These are phyloP conservation scores for Coprinellus micaceus DNA, from an alignment of 768 basidiomycete species.

Conservation along the genomic window DNA sequence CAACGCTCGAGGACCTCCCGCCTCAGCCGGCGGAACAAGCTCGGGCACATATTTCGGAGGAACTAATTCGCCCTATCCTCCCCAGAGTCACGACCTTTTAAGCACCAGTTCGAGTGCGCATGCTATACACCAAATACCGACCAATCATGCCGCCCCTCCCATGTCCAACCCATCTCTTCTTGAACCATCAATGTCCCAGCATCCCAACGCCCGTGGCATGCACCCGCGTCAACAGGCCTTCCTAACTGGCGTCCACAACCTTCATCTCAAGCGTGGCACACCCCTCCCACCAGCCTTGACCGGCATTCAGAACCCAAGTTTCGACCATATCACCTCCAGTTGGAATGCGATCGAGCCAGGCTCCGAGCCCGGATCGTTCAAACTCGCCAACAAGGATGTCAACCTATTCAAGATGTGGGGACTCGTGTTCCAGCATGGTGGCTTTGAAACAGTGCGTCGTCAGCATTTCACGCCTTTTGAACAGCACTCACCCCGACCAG, in stretches of 20 bases:
- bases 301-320: conserved; percentile 52
- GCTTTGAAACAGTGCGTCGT: conserved; percentile 52
- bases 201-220: conserved; percentile 29
- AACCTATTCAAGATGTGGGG: conserved; percentile 75
- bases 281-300: conserved; percentile 77
- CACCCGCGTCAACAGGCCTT: conserved; percentile 61
- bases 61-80: conserved; percentile 45
- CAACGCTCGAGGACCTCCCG: conserved; percentile 39
- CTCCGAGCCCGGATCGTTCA: conserved; percentile 58
- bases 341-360: conserved; percentile 68
- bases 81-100: conserved; percentile 43
- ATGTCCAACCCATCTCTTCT: conserved; percentile 39
- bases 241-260: conserved; percentile 52
- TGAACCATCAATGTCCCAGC: conserved; percentile 41
- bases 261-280: conserved; percentile 54
- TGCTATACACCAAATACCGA: conserved; percentile 44
- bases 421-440: conserved; percentile 57
- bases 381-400: conserved; percentile 69
- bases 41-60: conserved; percentile 67
- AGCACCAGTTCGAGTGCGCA: conserved; percentile 32
- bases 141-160: conserved; percentile 34
- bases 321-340: conserved; percentile 57
- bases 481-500: conserved; percentile 27
- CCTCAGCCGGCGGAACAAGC: conserved; percentile 52
- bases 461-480: conserved; percentile 10